phyloP scores from a whole-genome alignment of 176 grass and related monocot genomes.

The Rhipidocladum racemiflorum region DNA sequence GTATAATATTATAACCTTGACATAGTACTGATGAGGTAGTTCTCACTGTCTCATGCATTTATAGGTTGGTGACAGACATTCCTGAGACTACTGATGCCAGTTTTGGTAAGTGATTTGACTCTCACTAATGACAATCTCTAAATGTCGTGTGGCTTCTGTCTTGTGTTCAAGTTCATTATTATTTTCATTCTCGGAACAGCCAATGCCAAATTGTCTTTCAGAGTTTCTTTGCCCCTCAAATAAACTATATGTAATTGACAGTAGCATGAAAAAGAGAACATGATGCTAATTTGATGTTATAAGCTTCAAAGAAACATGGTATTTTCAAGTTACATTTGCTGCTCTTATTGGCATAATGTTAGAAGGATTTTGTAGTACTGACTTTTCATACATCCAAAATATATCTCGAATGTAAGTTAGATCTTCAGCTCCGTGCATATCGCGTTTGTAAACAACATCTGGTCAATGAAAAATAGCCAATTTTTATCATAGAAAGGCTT shows the following conservation, averaged over 20 bases:
- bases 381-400: neutral
- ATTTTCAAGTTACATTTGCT: conserved; percentile 18
- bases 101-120: conserved; percentile 63
- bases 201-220: neutral
- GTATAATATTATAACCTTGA: conserved; percentile 26
- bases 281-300: neutral
- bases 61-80: conserved; percentile 97
- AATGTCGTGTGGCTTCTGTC: neutral
- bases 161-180: neutral
- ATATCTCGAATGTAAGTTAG: neutral
- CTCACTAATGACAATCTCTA: neutral
- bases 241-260: neutral
- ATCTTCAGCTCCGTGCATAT: neutral
- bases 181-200: neutral
- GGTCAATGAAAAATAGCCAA: neutral
- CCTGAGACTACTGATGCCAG: conserved; percentile 83
- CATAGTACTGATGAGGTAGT: conserved; percentile 37
- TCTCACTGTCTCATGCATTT: conserved; percentile 16
- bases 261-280: conserved; percentile 12
- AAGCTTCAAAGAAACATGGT: neutral
- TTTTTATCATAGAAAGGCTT: neutral
- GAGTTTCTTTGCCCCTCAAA: neutral
- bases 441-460: neutral
- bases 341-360: neutral
- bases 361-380: neutral